Evolutionary conservation across 2,329 filamentous ascomycete genomes (phyloP).

Genomic region (Ophiostoma tasmaniense): DNA sequence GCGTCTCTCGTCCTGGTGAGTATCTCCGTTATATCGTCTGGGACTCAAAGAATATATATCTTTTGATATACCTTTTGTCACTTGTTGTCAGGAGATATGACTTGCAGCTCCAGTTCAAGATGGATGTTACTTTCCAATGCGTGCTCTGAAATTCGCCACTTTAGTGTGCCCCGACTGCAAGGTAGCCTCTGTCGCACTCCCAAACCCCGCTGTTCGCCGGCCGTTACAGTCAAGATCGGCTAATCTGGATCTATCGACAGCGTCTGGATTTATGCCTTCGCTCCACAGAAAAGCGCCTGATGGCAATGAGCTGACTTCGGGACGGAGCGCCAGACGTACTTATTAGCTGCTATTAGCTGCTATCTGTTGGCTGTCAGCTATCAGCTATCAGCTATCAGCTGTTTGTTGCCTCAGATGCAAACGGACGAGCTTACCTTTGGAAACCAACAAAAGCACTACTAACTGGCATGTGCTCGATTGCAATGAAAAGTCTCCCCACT

Average conservation of each 20-base stretch:
- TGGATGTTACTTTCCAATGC: background rate
- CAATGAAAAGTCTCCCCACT: background rate
- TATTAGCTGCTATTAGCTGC: background rate
- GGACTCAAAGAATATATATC: background rate
- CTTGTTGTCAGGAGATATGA: background rate
- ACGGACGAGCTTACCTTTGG: background rate
- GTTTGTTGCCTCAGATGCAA: background rate
- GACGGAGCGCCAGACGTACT: background rate
- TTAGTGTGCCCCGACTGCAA: background rate
- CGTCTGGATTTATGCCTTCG: background rate
- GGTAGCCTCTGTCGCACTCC: background rate
- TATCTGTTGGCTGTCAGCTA: no score
- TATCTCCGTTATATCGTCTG: background rate
- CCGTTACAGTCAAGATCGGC: slow-evolving; percentile 5
- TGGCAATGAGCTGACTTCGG: background rate
- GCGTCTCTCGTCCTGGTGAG: background rate
- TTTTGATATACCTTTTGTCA: no score
- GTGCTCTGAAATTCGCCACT: background rate
- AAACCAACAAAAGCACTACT: background rate
- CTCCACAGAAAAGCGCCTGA: slow-evolving; percentile 1
- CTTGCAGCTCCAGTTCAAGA: background rate
- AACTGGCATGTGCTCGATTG: background rate
- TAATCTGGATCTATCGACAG: background rate
- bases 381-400: background rate
- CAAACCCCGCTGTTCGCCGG: background rate